Evolutionary conservation across 805 yeast species (phyloP).

Genomic region (Candida germanica): DNA sequence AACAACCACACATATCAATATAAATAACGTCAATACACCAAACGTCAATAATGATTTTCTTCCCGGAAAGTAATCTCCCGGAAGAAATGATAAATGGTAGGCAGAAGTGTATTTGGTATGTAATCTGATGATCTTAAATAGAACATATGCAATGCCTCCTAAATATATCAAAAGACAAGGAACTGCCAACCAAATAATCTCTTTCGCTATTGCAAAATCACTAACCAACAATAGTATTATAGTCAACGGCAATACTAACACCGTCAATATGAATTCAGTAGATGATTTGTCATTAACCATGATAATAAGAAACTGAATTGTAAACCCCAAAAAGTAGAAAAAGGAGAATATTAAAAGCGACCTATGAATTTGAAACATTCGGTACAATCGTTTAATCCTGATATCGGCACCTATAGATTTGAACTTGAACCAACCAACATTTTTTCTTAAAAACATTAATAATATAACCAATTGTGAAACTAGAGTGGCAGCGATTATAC

Average conservation of each 20-base stretch:
- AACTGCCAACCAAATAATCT: constrained; percentile 23
- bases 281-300: constrained; percentile 35
- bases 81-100: constrained; percentile 21
- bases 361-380: constrained; percentile 38
- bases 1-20: constrained; percentile 33
- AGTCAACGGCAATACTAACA: constrained; percentile 44
- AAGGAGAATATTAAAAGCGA: constrained; percentile 21
- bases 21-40: constrained; percentile 40
- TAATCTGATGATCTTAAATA: constrained; percentile 45
- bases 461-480: constrained; percentile 28
- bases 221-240: constrained; percentile 34
- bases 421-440: constrained; percentile 47
- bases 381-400: constrained; percentile 34
- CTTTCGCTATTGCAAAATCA: constrained; percentile 35
- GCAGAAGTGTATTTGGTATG: constrained; percentile 42
- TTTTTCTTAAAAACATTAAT: constrained; percentile 29
- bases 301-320: constrained; percentile 47
- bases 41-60: constrained; percentile 43
- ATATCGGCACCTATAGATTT: constrained; percentile 48
- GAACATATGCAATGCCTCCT: constrained; percentile 43
- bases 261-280: constrained; percentile 45
- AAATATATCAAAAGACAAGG: constrained; percentile 28
- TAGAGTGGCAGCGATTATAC: constrained; percentile 35
- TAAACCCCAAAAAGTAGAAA: constrained; percentile 50
- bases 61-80: constrained; percentile 42